These are phyloP conservation scores for Parmelia sp. DNA, from an alignment of 495 filamentous ascomycete species.

Conservation along the genomic window DNA sequence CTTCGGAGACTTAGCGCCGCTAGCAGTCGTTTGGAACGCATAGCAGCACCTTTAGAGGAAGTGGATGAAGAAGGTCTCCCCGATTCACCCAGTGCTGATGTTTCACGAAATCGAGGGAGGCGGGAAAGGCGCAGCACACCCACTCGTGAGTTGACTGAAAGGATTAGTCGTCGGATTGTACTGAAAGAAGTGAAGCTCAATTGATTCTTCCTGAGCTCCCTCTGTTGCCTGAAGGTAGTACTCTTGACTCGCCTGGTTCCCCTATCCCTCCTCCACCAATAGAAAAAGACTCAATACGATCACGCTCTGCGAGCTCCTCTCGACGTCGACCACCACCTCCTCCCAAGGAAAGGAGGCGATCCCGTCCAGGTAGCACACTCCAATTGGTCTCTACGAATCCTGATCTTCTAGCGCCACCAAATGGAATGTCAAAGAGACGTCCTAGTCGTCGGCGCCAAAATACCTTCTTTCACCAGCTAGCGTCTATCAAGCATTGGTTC, in stretches of 20 bases:
- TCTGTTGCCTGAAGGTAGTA: constrained; percentile 56
- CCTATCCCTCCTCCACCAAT: constrained; percentile 58
- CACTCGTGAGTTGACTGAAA: constrained; percentile 26
- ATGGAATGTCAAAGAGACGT: constrained; percentile 49
- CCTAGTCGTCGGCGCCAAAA: constrained; percentile 57
- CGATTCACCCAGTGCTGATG: constrained; percentile 27
- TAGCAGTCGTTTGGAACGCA: constrained; percentile 72
- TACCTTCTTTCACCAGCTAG: constrained; percentile 68
- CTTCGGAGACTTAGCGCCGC: constrained; percentile 77
- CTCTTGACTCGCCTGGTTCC: constrained; percentile 35
- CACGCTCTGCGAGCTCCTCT: constrained; percentile 59
- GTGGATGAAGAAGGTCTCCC: constrained; percentile 62
- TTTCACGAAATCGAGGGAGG: constrained; percentile 42
- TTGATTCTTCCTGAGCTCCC: constrained; percentile 61
- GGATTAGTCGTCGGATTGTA: neutral
- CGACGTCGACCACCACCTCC: constrained; percentile 69
- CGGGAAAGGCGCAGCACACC: constrained; percentile 53
- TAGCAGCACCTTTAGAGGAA: constrained; percentile 66
- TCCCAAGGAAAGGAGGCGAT: constrained; percentile 73
- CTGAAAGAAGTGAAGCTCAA: constrained; percentile 32
- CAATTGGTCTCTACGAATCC: constrained; percentile 71
- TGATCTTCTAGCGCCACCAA: constrained; percentile 51
- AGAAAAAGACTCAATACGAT: constrained; percentile 63
- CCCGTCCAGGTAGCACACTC: constrained; percentile 63
- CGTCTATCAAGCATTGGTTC: constrained; percentile 85